Percentiles rank a stretch among this genome's conserved stretches.
Conservation (phyloP, 2,329 filamentous ascomycete species). For the Xylariales sp. region DNA sequence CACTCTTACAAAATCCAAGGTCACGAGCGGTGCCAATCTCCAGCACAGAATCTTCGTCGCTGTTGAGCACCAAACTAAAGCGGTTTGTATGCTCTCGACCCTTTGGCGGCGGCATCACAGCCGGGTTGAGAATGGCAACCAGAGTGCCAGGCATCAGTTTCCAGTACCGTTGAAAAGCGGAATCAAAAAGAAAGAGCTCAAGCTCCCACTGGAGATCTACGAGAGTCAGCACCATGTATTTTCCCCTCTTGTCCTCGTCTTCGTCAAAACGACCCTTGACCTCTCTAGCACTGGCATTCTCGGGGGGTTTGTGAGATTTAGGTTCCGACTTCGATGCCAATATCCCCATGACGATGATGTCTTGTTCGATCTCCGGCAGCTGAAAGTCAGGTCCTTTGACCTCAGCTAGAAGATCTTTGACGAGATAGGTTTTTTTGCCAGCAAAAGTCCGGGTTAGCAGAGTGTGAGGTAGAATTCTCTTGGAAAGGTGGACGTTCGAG, state of each 20-base stretch:
- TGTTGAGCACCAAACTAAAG: slow-evolving; percentile 82
- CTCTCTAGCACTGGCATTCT: slow-evolving; percentile 36
- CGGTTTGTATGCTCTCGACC: slow-evolving; percentile 72
- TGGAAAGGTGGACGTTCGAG: slow-evolving; percentile 78
- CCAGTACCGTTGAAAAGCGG: slow-evolving; percentile 89
- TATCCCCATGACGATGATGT: slow-evolving; percentile 85
- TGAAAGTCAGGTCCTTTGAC: slow-evolving; percentile 82
- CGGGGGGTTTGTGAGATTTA: slow-evolving; percentile 48
- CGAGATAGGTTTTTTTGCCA: slow-evolving; percentile 69
- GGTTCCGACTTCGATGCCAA: slow-evolving; percentile 87
- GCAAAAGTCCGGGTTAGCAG: slow-evolving; percentile 74
- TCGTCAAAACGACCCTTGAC: slow-evolving; percentile 28
- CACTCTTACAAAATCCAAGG: slow-evolving; percentile 79
- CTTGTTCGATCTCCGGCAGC: slow-evolving; percentile 76
- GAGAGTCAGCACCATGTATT: slow-evolving; percentile 89
- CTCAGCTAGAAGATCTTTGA: slow-evolving; percentile 75
- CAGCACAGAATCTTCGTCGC: slow-evolving; percentile 81
- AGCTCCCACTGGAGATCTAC: slow-evolving; percentile 88
- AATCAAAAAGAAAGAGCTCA: slow-evolving; percentile 87
- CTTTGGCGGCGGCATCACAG: slow-evolving; percentile 80
- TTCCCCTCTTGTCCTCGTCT: slow-evolving; percentile 59
- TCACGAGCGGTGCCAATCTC: slow-evolving; percentile 84
- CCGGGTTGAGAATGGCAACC: slow-evolving; percentile 86
- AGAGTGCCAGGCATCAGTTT: slow-evolving; percentile 90
- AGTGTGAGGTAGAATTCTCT: slow-evolving; percentile 76